A percentile compares a stretch with the other conserved stretches of the same genome.
These are phyloP conservation scores for Aureobasidium namibiae DNA, from an alignment of 2,329 filamentous ascomycete species.

Conservation along the genomic window DNA sequence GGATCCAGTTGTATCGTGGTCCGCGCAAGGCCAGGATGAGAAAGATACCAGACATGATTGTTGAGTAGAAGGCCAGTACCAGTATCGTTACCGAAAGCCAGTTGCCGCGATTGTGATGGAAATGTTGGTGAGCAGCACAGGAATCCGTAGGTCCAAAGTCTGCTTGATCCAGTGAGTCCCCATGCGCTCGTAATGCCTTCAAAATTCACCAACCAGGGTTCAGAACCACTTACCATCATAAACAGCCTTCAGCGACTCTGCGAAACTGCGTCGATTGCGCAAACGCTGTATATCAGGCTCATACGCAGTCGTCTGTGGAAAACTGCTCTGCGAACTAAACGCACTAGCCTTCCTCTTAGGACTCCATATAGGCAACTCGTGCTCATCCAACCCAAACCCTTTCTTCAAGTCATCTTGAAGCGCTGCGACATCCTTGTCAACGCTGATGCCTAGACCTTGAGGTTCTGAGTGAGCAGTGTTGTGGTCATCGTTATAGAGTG, in stretches of 20 bases:
- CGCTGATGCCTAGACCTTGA: background rate
- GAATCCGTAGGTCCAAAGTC: conserved; percentile 28
- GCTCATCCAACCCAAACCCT: background rate
- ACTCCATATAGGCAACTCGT: background rate
- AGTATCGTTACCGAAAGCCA: conserved; percentile 39
- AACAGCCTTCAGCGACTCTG: conserved; percentile 2
- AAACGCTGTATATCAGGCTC: conserved; percentile 1
- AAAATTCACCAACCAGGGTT: background rate
- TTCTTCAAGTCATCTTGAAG: background rate
- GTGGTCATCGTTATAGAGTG: background rate
- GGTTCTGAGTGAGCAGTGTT: background rate
- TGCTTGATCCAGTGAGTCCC: background rate
- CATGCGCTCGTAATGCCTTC: background rate
- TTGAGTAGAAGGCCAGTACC: conserved; percentile 47
- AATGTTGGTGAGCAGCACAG: conserved; percentile 30
- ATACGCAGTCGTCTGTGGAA: background rate
- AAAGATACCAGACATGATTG: conserved; percentile 57
- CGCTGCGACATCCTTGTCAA: background rate
- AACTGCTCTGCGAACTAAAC: background rate
- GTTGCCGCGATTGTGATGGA: conserved; percentile 30
- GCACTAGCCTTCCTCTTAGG: conserved; percentile 9
- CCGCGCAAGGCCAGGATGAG: conserved; percentile 53
- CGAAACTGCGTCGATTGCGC: conserved; percentile 2
- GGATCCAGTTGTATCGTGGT: conserved; percentile 52
- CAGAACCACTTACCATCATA: background rate